phyloP scores from a whole-genome alignment of 805 yeast species.

The Scheffersomyces amazonensis region DNA sequence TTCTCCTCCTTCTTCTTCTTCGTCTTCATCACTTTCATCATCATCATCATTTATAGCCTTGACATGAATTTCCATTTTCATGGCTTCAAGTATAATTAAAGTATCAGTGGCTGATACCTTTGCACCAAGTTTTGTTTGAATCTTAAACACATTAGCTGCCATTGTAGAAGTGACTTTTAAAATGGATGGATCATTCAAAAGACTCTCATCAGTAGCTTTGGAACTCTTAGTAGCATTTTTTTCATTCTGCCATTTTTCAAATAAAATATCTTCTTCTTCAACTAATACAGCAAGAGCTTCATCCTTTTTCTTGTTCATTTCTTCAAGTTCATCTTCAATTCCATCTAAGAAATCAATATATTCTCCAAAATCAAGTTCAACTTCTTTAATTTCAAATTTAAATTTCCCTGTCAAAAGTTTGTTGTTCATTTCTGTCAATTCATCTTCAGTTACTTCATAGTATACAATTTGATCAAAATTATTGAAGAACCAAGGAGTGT shows the following conservation, averaged over 20 bases:
- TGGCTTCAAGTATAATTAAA: slow-evolving; percentile 26
- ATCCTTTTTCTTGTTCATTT: slow-evolving; percentile 8
- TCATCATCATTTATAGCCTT: slow-evolving; percentile 14
- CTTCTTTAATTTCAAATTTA: slow-evolving; percentile 19
- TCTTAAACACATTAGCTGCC: slow-evolving; percentile 32
- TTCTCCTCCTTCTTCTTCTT: slow-evolving; percentile 5
- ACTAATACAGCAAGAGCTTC: slow-evolving; percentile 10
- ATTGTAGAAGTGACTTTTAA: slow-evolving; percentile 19
- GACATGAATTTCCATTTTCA: slow-evolving; percentile 34
- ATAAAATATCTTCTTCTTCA: slow-evolving; percentile 15
- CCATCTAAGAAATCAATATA: slow-evolving; percentile 23
- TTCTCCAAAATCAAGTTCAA: slow-evolving; percentile 28
- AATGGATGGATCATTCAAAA: slow-evolving; percentile 18
- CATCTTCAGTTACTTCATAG: slow-evolving; percentile 31
- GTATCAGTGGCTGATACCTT: slow-evolving; percentile 14
- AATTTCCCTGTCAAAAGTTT: slow-evolving; percentile 24
- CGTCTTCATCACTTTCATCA: slow-evolving; percentile 12
- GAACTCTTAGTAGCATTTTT: slow-evolving; percentile 4
- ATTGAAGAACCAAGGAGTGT: slow-evolving; percentile 28
- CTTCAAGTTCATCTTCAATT: slow-evolving; percentile 20
- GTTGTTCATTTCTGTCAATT: slow-evolving; percentile 22
- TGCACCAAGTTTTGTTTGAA: slow-evolving; percentile 20
- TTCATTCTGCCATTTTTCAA: slow-evolving; percentile 19
- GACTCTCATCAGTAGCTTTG: slow-evolving; percentile 9
- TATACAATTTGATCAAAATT: slow-evolving; percentile 30